Base-by-base conservation (phyloP, 2,329 filamentous ascomycete species). In the Xylaria sp. region DNA sequence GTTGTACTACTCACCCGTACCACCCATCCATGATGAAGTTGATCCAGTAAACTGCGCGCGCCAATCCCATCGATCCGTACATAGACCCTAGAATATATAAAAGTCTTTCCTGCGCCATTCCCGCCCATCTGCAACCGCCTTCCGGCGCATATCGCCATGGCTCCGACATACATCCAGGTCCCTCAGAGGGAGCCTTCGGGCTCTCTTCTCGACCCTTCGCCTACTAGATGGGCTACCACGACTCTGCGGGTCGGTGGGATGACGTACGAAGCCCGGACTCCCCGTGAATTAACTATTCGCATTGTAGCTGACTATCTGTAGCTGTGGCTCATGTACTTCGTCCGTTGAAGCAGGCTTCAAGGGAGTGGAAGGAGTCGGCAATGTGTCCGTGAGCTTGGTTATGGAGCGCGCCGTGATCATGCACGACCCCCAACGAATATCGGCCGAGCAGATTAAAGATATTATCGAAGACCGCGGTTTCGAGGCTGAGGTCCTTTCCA, bases 361-460 rank as follows among this genome's bases (percentile, higher is more conserved):
- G 76, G 89, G 88, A 73, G 87, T 97, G 5, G 86, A 91, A 48
- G 95, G 96, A 64, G 90, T 96, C 10, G 92, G 92, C 72, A 94
- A 87, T 75, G 94, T 98, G 68, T 97, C 94, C 10, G 92, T 99
- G 76, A 97, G 94, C 79, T 84, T 99, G 75, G 92, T 98, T 65
- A 97, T 98, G 90, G 94, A 97, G 81, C 90, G 95, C 69, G 96
- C 95, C n/a, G 94, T 98, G 51, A 86, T 98, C 44, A 91, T 94
- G 81, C 96, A 99, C 82, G 92, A 98, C 80, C 89, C 93, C 1
- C 83, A 87, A 65, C 87, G 88, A 62, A 88, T 98, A 63, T 83
- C 93, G 15, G 88, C 94, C 69, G 92, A 94, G 46, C 84, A 91
- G 74, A 88, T 98, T 69, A 89, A 89, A 78, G 93, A 97, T 73